Conservation (phyloP, 1,284 basidiomycete genomes). For the Agaricales sp. region DNA sequence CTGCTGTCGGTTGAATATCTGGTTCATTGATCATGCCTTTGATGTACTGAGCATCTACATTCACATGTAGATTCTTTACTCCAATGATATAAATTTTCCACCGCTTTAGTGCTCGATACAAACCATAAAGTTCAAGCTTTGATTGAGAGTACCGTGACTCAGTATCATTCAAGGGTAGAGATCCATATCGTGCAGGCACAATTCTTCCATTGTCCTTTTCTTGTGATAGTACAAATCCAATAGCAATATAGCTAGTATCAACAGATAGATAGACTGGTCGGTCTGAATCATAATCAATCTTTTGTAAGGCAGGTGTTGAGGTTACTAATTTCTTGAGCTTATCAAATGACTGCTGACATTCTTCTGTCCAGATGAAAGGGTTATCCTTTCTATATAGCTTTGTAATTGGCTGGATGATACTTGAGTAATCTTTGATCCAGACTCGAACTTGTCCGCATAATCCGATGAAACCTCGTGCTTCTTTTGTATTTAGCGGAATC, state of each 20-base stretch:
- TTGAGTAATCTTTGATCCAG: slow-evolving; percentile 20
- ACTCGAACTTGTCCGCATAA: slow-evolving; percentile 16
- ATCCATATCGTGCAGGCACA: slow-evolving; percentile 18
- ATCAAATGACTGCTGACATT: slow-evolving; percentile 15
- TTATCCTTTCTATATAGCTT: slow-evolving; percentile 18
- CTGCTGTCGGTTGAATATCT: slow-evolving; percentile 24
- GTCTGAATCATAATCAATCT: slow-evolving; percentile 21
- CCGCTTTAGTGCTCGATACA: slow-evolving; percentile 17
- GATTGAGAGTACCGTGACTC: slow-evolving; percentile 24
- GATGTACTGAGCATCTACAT: slow-evolving; percentile 27
- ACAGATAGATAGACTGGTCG: slow-evolving; percentile 23
- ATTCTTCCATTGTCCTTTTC: slow-evolving; percentile 9
- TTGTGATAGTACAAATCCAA: slow-evolving; percentile 23
- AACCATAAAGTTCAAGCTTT: too few species aligned
- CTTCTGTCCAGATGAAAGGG: slow-evolving; percentile 14
- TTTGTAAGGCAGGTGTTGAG: slow-evolving; percentile 13
- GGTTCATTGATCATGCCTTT: slow-evolving; percentile 28
- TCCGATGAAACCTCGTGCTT: slow-evolving; percentile 11
- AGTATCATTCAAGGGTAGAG: slow-evolving; percentile 18
- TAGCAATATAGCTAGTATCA: slow-evolving; percentile 21
- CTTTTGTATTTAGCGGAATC: neutral
- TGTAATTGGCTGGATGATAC: slow-evolving; percentile 15
- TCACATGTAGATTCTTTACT: slow-evolving; percentile 17
- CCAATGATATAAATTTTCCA: slow-evolving; percentile 18
- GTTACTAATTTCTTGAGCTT: slow-evolving; percentile 18